phyloP scores from a whole-genome alignment of 208 protist genomes.

The Polymyxa betae region DNA sequence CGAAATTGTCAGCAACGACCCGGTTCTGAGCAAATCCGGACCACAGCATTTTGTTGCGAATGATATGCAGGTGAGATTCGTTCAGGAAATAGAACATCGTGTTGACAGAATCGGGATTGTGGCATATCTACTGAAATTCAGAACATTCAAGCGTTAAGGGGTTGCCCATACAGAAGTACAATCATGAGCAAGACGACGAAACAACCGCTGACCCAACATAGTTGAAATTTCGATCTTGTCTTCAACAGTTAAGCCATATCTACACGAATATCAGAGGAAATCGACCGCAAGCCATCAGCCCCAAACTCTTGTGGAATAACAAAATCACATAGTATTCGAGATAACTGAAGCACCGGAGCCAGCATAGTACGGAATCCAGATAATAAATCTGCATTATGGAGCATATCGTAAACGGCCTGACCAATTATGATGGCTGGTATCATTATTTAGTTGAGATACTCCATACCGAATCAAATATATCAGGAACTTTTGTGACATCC shows the following conservation, averaged over 20 bases:
- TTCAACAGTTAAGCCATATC: slow-evolving; percentile 13
- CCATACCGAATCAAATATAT: slow-evolving; percentile 44
- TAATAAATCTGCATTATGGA: neutral
- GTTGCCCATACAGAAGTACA: neutral
- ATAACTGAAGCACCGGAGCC: neutral
- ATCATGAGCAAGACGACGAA: neutral
- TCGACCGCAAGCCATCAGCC: neutral
- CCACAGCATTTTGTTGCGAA: neutral
- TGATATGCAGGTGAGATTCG: slow-evolving; percentile 11
- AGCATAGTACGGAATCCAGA: neutral
- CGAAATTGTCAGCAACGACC: slow-evolving; percentile 3
- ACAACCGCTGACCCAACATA: neutral
- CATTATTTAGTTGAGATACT: neutral
- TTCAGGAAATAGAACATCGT: slow-evolving; percentile 41
- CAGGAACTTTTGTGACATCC: slow-evolving; percentile 43
- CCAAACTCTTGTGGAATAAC: slow-evolving; percentile 39
- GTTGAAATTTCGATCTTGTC: neutral
- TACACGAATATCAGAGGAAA: neutral
- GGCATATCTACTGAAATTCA: neutral
- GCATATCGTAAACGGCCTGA: slow-evolving; percentile 29
- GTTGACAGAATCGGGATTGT: neutral
- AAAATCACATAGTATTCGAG: slow-evolving; percentile 8
- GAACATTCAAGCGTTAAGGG: neutral
- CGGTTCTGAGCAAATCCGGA: neutral
- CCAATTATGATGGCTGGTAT: neutral